These are phyloP conservation scores for Populus hybrid DNA, from an alignment of 441 rosid genomes.

Conservation along the genomic window DNA sequence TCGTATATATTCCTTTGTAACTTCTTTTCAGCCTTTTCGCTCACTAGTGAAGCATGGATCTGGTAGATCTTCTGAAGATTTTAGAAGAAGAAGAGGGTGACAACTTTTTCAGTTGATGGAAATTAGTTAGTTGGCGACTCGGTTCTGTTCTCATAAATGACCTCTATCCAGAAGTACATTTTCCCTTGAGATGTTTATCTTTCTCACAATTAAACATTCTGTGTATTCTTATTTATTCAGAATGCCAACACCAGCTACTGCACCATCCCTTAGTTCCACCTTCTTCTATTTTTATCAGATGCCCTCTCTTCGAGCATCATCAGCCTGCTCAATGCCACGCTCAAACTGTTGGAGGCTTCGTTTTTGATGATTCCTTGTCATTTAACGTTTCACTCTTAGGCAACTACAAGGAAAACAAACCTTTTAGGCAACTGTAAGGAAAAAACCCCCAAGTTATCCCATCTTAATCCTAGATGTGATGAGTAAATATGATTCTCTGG, in stretches of 20 bases:
- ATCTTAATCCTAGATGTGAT: background rate
- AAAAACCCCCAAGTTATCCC: background rate
- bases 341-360: background rate
- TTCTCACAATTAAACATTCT: background rate
- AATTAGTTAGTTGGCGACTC: background rate
- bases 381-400: background rate
- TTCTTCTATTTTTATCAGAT: background rate
- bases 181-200: background rate
- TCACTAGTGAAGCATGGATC: constrained; percentile 5
- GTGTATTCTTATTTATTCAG: background rate
- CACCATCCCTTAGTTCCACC: background rate
- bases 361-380: too few relatives aligned
- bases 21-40: background rate
- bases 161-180: background rate
- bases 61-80: constrained; percentile 7
- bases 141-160: background rate
- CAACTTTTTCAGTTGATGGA: background rate
- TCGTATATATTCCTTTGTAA: constrained; percentile 11
- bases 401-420: background rate
- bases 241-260: background rate
- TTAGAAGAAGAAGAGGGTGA: background rate
- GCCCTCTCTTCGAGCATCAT: background rate
- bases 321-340: background rate
- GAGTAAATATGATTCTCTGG: background rate
- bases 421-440: background rate